A percentile compares a stretch with the other conserved stretches of the same genome.
phyloP scores from a whole-genome alignment of 2,329 filamentous ascomycete species.

The Neocucurbitaria cava region DNA sequence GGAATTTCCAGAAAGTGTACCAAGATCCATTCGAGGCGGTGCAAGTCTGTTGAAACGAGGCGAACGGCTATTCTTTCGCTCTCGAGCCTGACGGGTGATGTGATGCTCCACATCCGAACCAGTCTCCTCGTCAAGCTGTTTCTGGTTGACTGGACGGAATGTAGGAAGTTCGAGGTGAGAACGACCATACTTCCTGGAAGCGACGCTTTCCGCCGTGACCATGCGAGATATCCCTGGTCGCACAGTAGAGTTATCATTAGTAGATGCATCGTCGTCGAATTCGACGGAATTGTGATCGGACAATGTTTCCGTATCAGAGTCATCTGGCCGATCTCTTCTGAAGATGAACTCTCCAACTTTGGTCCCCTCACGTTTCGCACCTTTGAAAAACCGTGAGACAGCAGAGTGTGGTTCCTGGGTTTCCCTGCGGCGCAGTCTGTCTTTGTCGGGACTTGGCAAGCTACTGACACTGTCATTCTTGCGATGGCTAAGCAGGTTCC shows the following conservation, averaged over 20 bases:
- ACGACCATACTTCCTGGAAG: conserved; percentile 32
- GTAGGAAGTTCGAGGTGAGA: conserved; percentile 46
- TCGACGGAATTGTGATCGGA: conserved; percentile 54
- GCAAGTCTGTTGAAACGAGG: conserved; percentile 55
- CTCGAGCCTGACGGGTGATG: conserved; percentile 52
- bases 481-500: conserved; percentile 41
- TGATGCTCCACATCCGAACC: conserved; percentile 42
- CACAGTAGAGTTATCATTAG: conserved; percentile 15
- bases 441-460: conserved; percentile 38
- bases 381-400: conserved; percentile 79
- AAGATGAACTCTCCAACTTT: conserved; percentile 68
- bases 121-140: conserved; percentile 36
- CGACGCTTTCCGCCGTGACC: conserved; percentile 29
- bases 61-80: conserved; percentile 47
- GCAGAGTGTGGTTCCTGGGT: conserved; percentile 60
- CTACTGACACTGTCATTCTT: conserved; percentile 49
- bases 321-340: conserved; percentile 60
- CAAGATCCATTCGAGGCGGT: conserved; percentile 59
- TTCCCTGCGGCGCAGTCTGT: conserved; percentile 37
- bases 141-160: conserved; percentile 40
- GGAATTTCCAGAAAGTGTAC: conserved; percentile 32
- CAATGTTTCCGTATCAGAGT: conserved; percentile 54
- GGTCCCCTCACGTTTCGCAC: conserved; percentile 70
- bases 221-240: conserved; percentile 43
- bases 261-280: conserved; percentile 36